Base-by-base conservation (phyloP, 2,329 filamentous ascomycete genomes). In the Cytospora paraplurivora region DNA sequence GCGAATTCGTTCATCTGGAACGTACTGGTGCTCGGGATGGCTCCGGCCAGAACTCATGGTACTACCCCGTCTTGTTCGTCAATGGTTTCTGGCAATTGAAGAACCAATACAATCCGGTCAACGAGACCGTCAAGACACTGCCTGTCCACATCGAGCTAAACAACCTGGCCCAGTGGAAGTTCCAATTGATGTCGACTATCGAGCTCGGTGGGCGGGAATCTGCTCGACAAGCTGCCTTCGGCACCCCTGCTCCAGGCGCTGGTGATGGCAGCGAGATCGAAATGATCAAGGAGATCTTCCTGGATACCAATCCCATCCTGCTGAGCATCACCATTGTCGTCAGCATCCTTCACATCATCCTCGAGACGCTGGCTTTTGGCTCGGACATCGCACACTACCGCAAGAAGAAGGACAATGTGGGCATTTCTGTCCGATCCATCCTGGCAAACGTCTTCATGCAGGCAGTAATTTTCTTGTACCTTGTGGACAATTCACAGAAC, bases 341-440 rank as follows among this genome's bases (percentile, higher is more conserved):
- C 70, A 93, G 88, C 68, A 84, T 99, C 63, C 83, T 95, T 47
- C 95, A 99, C 78, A 93, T 97, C 84, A 81, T 99, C 69, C 94
- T 99, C 68, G 95, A 99, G 78, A 93, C 91, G 72, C 85, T 99
- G 38, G 95, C 95, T 1, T 99, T 99, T 81, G 97, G 96, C 72
- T 97, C 90, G 74, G 95, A 99, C 74, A 97, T 99, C 74, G 88
- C 93, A 56, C 95, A 99, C 78, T 99, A 95, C 87, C 92, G 93
- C 74, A 97, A 98, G 82, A 99, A 99, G 89, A 99, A 99, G 83
- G 96, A 98, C 79, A 95, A 97, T 64, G 91, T 99, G 34, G 95
- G 95, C 67, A 96, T 97, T 53, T 97, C 93, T 1, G 90, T 99
- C 65, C 92, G 95, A 63, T 96, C 94, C 37, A 99, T 99, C 72